Evolutionary conservation across 2,329 filamentous ascomycete genomes (phyloP), one percentile per base, ranked within the genome.

Genomic region (Xylogone sp.): DNA sequence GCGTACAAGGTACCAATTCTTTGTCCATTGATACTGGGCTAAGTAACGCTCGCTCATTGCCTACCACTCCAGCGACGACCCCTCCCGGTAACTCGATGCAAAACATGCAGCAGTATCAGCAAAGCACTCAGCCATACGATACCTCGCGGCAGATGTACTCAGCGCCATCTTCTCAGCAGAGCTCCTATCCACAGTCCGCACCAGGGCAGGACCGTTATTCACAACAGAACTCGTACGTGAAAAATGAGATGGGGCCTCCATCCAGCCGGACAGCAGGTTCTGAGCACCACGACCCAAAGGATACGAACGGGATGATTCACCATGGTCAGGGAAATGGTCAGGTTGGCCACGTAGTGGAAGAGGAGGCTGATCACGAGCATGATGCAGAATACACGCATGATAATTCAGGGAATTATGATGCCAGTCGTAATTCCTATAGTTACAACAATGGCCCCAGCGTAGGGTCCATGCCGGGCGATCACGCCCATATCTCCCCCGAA

Each of bases 161-260:
- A 52, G 80, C 82, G 0, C 78, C 86, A 16, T 80, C 87, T 1
- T 71, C 82, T 21, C 76, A 81, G 45, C 84, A 89, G 60, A 78
- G 82, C 5, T 79, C 86, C n/a, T 91, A 93, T 64, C 78, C 86
- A 24, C 81, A 86, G 31, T 75, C 83, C 3, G 76, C 79, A 48
- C 73, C 78, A 54, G 75, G 77, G 21, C 75, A 81, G 18, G 84
- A 87, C 63, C 78, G 80, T 42, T 93, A 92, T 55, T 74, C 76
- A 9, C 68, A 70, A 50, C 65, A 78, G 45, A 78, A 74, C 62
- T 71, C 79, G 7, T 94, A 93, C 61, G 78, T 90, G 55, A 95
- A 95, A 75, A 88, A 77, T 54, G 90, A 96, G 61, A 96, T 96
- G 90, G 90, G 87, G 0, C 90, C 91, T 19, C 90, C 90, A 10